Base-by-base conservation (phyloP, 2,329 filamentous ascomycete species). In the Exophiala mesophila region DNA sequence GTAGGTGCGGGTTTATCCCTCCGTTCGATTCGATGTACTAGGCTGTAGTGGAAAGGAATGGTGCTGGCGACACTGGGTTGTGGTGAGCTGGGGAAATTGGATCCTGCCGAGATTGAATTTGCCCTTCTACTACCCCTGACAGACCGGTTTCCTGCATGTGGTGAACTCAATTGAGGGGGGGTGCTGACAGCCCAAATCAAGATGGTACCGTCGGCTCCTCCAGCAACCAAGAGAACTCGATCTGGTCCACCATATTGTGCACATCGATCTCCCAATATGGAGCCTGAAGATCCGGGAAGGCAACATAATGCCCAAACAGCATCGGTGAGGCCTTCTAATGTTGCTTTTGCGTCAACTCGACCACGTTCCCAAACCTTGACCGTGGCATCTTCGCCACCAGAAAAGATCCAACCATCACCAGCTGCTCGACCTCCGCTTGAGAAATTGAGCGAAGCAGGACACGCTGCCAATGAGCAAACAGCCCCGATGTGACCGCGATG, bases 381-480 rank as follows among this genome's bases (percentile, higher is more conserved):
- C 5, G 88, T 94, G 13, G 86, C 81, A 64, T 98, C 92, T 62
- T 96, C 88, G 3, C 92, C 92, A 47, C 92, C 92, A 4, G 90
- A 97, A 65, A 98, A 98, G 53, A 98, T 89, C 92, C 92, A 98
- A 19, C 92, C 92, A 56, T 97, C 92, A 21, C 90, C 90, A 56
- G 85, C 80, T 5, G 86, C 87, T 50, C 89, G 80, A 5, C 89
- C 88, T 24, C 89, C 87, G 13, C 88, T 94, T 5, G 87, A 85
- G 61, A 96, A 95, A 59, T 86, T 92, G 18, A 86, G 85, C 2
- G 87, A 83, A 2, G 88, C 82, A 2, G 88, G 88, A 74, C 88
- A 96, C 3, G 90, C 85, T 0, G 90, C 83, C 18, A 98, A 69
- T 31, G 80, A 88, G 29, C 94, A 85, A 2, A 98, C 89, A 2